These are phyloP conservation scores for Mucor velutinosus DNA, from an alignment of 371 early-diverging fungal species.

Conservation along the genomic window DNA sequence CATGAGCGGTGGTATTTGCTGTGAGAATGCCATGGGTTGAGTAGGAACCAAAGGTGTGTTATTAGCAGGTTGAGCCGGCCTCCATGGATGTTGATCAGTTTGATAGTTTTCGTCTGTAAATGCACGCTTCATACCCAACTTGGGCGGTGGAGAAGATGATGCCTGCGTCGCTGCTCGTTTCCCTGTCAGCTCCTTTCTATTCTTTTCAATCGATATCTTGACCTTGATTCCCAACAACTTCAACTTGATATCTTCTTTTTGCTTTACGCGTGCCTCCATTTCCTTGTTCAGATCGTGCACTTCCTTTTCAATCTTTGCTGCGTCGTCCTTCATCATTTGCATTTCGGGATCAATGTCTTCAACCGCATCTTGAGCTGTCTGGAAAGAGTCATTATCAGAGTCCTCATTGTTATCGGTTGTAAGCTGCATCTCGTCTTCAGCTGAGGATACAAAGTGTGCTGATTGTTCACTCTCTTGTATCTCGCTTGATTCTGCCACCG, in stretches of 20 bases:
- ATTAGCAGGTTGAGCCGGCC: background rate
- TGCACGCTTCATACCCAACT: background rate
- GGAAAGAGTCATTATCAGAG: background rate
- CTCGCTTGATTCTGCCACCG: background rate
- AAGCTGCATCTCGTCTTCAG: background rate
- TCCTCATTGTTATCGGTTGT: background rate
- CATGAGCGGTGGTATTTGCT: background rate
- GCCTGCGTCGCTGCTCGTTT: background rate
- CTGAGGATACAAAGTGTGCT: background rate
- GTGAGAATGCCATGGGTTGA: background rate
- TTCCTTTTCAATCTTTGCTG: background rate
- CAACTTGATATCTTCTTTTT: slow-evolving; percentile 7
- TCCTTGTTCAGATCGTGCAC: background rate
- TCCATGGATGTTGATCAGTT: background rate
- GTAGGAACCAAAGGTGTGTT: background rate
- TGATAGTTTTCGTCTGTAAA: background rate
- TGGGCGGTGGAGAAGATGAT: background rate
- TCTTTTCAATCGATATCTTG: slow-evolving; percentile 25
- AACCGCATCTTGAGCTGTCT: background rate
- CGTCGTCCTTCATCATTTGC: background rate
- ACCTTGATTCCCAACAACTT: slow-evolving; percentile 27
- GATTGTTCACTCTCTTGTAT: background rate
- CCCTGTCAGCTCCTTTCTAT: slow-evolving; percentile 6
- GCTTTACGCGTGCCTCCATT: background rate
- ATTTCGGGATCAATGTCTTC: background rate